Percentiles rank a stretch among this genome's conserved stretches.
phyloP scores from a whole-genome alignment of 2,329 filamentous ascomycete species.

The Exophiala sp. region DNA sequence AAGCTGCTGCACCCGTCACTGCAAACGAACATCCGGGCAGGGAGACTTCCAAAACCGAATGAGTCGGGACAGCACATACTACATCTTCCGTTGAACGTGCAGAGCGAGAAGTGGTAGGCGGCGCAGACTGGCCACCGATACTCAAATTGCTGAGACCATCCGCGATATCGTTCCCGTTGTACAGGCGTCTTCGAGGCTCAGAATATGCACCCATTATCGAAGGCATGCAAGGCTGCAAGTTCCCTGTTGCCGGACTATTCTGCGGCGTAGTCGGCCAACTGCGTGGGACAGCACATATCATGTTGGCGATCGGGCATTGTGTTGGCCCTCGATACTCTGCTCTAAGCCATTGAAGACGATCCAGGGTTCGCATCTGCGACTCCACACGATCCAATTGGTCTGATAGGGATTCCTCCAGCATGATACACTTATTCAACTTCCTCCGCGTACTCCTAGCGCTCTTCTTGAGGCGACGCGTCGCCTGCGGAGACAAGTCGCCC shows the following conservation, averaged over 20 bases:
- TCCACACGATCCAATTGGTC: slow-evolving; percentile 4
- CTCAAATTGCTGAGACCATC: no score
- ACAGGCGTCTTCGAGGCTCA: no score
- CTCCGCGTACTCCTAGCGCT: slow-evolving; percentile 8
- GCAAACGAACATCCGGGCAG: slow-evolving; percentile 54
- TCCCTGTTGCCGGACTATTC: background rate
- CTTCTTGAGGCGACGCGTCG: slow-evolving; percentile 1
- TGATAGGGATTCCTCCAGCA: background rate
- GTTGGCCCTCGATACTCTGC: background rate
- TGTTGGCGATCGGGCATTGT: background rate
- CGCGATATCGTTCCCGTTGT: no score
- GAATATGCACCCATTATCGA: no score
- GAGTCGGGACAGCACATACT: slow-evolving; percentile 30
- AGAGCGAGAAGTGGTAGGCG: slow-evolving; percentile 1
- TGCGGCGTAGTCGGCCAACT: background rate
- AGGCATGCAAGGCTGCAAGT: no score
- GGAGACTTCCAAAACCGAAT: slow-evolving; percentile 39
- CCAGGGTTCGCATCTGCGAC: slow-evolving; percentile 7
- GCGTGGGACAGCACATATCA: background rate
- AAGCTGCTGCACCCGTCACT: slow-evolving; percentile 50
- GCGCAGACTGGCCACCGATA: background rate
- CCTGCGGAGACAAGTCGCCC: background rate
- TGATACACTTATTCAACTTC: slow-evolving; percentile 8
- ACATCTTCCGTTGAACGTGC: slow-evolving; percentile 32
- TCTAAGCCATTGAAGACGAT: slow-evolving; percentile 9